Evolutionary conservation across 176 grass and related monocot species (phyloP).

Genomic region (Themeda triandra): DNA sequence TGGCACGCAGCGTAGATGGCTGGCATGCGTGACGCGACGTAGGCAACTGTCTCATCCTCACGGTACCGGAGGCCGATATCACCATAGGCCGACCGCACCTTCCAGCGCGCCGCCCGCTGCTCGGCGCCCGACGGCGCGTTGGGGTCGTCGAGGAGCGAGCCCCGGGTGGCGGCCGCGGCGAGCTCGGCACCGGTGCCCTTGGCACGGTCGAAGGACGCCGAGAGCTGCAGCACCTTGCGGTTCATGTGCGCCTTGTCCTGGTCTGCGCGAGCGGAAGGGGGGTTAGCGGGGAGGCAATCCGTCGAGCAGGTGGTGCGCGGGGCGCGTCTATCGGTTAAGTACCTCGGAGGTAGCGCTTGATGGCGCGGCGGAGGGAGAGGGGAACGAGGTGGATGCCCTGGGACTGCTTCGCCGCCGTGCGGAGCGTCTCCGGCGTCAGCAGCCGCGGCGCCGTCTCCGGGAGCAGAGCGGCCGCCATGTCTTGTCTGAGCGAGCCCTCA

Average conservation of each 20-base stretch:
- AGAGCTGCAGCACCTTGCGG: conserved; percentile 66
- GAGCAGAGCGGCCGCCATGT: conserved; percentile 61
- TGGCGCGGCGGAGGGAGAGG: conserved; percentile 74
- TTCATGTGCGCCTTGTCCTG: conserved; percentile 72
- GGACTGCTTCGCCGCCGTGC: conserved; percentile 79
- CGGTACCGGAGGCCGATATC: conserved; percentile 74
- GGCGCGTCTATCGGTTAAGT: background rate
- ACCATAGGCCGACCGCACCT: conserved; percentile 72
- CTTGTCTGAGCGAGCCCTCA: no score
- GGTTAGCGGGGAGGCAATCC: background rate
- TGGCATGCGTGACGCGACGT: conserved; percentile 87
- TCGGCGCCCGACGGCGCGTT: conserved; percentile 37
- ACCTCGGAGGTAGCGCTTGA: conserved; percentile 84
- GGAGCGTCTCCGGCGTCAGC: conserved; percentile 74
- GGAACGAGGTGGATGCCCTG: conserved; percentile 73
- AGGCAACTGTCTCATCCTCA: conserved; percentile 81
- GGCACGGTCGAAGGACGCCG: conserved; percentile 61
- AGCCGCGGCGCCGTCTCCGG: conserved; percentile 55
- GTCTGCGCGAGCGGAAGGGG: conserved; percentile 23
- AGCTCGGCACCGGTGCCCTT: conserved; percentile 73
- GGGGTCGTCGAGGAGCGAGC: conserved; percentile 62
- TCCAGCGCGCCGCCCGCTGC: conserved; percentile 58
- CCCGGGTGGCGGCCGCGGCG: conserved; percentile 47
- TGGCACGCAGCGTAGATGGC: conserved; percentile 81
- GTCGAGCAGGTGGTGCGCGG: conserved; percentile 34